phyloP scores from a whole-genome alignment of 140 eudicot genomes.

The Stevia rebaudiana region DNA sequence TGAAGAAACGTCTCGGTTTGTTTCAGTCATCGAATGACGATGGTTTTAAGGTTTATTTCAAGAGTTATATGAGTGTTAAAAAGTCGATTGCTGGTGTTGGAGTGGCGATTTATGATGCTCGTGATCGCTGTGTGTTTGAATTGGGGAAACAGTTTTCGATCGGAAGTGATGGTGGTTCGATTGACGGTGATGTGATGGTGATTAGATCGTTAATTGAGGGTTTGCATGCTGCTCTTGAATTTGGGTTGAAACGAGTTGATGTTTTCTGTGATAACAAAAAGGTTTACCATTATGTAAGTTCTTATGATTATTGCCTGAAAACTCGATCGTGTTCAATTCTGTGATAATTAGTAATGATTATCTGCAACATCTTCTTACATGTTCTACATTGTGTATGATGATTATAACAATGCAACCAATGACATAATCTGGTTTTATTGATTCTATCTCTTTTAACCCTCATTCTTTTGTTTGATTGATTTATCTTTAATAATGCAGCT shows the following conservation, averaged over 20 bases:
- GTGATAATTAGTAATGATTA: slow-evolving; percentile 34
- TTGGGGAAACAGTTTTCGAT: slow-evolving; percentile 34
- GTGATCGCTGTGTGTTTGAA: slow-evolving; percentile 39
- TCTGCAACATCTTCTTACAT: neutral
- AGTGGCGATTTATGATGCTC: slow-evolving; percentile 44
- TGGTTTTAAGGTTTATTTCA: slow-evolving; percentile 41
- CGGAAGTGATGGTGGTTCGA: neutral
- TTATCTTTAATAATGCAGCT: slow-evolving; percentile 39
- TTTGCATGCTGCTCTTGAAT: slow-evolving; percentile 34
- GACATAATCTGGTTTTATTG: neutral
- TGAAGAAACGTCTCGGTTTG: slow-evolving; percentile 30
- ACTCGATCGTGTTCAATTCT: slow-evolving; percentile 10
- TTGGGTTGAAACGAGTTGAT: slow-evolving; percentile 41
- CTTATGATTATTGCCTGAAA: neutral
- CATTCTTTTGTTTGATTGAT: neutral
- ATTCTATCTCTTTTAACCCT: neutral
- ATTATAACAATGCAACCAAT: neutral
- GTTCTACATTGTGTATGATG: neutral
- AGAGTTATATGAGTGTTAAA: slow-evolving; percentile 38
- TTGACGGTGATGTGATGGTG: slow-evolving; percentile 26
- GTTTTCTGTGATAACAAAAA: slow-evolving; percentile 28
- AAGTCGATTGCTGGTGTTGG: slow-evolving; percentile 40
- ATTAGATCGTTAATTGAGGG: slow-evolving; percentile 51
- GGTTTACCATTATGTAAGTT: slow-evolving; percentile 44
- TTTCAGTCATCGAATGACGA: slow-evolving; percentile 7